Percentiles rank a stretch among this genome's conserved stretches.
Evolutionary conservation across 768 basidiomycete species (phyloP).

Genomic region (Antrodiella citrinella): DNA sequence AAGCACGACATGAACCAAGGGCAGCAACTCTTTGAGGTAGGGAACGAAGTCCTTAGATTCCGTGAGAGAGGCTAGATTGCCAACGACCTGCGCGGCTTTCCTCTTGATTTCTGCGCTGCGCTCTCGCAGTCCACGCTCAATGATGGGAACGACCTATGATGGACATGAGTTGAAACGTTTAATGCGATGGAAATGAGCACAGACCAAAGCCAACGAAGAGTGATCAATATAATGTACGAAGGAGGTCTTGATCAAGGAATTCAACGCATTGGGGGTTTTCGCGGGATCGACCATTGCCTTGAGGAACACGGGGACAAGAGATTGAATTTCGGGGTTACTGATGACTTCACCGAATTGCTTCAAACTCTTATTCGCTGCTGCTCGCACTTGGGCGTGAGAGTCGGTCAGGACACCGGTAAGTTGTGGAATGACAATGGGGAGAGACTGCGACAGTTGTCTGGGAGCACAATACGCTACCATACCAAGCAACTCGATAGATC

Average conservation of each 20-base stretch:
- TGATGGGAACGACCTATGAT: slow-evolving; percentile 80
- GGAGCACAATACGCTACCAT: slow-evolving; percentile 99
- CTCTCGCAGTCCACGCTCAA: slow-evolving; percentile 88
- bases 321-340: slow-evolving; percentile 94
- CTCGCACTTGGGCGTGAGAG: slow-evolving; percentile 92
- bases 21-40: slow-evolving; percentile 82
- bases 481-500: slow-evolving; percentile 92
- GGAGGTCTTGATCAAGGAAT: slow-evolving; percentile 84
- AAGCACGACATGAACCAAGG: slow-evolving; percentile 85
- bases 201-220: slow-evolving; percentile 85
- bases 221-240: slow-evolving; percentile 99
- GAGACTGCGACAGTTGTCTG: slow-evolving; percentile 84
- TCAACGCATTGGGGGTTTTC: slow-evolving; percentile 79
- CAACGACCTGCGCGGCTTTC: slow-evolving; percentile 94
- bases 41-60: slow-evolving; percentile 92
- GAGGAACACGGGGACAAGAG: slow-evolving; percentile 79
- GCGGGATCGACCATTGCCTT: slow-evolving; percentile 94
- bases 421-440: slow-evolving; percentile 95
- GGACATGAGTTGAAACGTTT: neutral
- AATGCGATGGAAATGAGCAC: slow-evolving; percentile 18
- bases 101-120: slow-evolving; percentile 91
- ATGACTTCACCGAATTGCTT: slow-evolving; percentile 99
- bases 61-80: slow-evolving; percentile 88
- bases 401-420: slow-evolving; percentile 92
- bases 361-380: slow-evolving; percentile 88